These are phyloP conservation scores for Periconia macrospinosa DNA, from an alignment of 2,329 filamentous ascomycete species.

Conservation along the genomic window DNA sequence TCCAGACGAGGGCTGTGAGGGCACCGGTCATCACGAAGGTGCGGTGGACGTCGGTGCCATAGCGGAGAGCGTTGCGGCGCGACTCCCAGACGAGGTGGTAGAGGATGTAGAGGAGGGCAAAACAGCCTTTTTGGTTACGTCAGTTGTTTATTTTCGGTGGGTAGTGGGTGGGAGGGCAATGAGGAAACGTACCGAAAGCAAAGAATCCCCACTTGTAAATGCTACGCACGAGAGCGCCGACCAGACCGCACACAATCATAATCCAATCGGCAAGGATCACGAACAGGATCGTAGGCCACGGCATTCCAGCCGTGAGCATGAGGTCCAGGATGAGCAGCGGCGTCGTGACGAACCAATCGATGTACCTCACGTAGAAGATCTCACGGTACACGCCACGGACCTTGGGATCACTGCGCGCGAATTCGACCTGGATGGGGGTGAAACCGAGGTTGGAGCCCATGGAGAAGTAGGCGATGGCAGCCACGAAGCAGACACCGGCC, in stretches of 20 bases:
- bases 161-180: background rate
- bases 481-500: constrained; percentile 59
- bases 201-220: constrained; percentile 72
- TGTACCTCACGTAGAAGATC: constrained; percentile 69
- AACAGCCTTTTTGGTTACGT: constrained; percentile 29
- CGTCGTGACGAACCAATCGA: constrained; percentile 67
- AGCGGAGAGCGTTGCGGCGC: constrained; percentile 56
- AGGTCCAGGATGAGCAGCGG: constrained; percentile 65
- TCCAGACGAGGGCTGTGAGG: constrained; percentile 64
- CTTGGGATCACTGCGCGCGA: constrained; percentile 47
- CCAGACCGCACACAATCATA: constrained; percentile 68
- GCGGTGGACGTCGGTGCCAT: constrained; percentile 57
- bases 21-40: constrained; percentile 60
- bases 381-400: constrained; percentile 59
- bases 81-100: constrained; percentile 62
- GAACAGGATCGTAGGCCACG: constrained; percentile 65
- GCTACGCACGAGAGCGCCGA: constrained; percentile 64
- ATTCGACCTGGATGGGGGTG: constrained; percentile 65
- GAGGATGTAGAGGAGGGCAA: constrained; percentile 60
- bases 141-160: background rate
- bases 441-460: constrained; percentile 70
- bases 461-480: constrained; percentile 65
- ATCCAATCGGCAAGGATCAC: constrained; percentile 65
- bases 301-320: constrained; percentile 65
- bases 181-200: constrained; percentile 48